Conservation (phyloP, 768 basidiomycete genomes). For the Rhodotorula kratochvilovae region DNA sequence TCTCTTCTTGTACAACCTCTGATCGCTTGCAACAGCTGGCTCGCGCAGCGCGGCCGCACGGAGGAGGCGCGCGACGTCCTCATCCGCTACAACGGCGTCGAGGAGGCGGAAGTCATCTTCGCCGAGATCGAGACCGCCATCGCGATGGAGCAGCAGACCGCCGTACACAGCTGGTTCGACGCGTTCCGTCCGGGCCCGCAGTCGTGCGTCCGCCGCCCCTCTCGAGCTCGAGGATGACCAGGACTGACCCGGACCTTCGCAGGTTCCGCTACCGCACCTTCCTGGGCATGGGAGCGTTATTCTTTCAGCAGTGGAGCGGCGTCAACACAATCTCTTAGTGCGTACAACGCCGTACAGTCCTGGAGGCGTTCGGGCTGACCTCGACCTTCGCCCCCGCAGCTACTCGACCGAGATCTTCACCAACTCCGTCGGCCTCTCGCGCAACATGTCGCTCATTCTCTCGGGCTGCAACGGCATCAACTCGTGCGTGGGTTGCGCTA, state of each 20-base stretch:
- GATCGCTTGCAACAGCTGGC: neutral
- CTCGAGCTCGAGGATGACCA: too few species aligned
- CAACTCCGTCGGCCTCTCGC: constrained; percentile 1
- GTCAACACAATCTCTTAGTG: constrained; percentile 7
- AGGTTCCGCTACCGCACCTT: constrained; percentile 23
- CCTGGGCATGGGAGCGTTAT: constrained; percentile 5
- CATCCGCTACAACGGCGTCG: constrained; percentile 13
- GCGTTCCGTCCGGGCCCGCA: constrained; percentile 14
- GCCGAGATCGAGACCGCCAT: constrained; percentile 19
- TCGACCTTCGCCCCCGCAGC: neutral
- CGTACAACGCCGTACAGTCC: neutral
- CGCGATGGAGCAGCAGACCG: constrained; percentile 11
- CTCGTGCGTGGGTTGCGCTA: too few species aligned
- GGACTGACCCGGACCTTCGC: too few species aligned
- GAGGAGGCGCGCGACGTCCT: neutral
- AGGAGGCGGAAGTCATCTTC: constrained; percentile 1
- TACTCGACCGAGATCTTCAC: constrained; percentile 13
- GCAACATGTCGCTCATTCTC: constrained; percentile 6
- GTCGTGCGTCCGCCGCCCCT: neutral
- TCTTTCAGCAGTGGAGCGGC: constrained; percentile 1
- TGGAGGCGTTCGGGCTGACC: neutral
- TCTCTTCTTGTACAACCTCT: too few species aligned
- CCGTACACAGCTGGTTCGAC: constrained; percentile 14
- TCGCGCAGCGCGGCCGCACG: neutral
- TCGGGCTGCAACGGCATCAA: constrained; percentile 7